A percentile compares a stretch with the other conserved stretches of the same genome.
phyloP scores from a whole-genome alignment of 225 moss, liverwort and hornwort species.

The Marchantia polymorpha region DNA sequence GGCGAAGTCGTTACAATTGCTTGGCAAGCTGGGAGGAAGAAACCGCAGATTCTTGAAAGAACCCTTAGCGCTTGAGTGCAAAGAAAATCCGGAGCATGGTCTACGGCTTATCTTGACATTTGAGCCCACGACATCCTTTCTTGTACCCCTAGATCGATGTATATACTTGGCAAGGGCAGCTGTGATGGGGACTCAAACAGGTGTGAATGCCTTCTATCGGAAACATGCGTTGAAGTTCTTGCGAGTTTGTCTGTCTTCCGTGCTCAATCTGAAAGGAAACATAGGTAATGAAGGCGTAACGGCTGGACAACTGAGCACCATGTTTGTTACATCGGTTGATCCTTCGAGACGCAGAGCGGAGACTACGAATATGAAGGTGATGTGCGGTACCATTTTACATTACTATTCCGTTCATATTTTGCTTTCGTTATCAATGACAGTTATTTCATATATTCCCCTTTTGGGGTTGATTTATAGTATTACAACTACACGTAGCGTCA shows the following conservation, averaged over 20 bases:
- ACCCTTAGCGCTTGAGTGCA: conserved; percentile 90
- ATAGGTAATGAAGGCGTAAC: conserved; percentile 95
- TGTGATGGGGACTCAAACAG: conserved; percentile 83
- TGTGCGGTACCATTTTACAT: background rate
- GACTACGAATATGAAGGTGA: conserved; percentile 92
- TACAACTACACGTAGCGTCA: too few relatives aligned
- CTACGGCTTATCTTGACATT: conserved; percentile 93
- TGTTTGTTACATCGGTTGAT: conserved; percentile 97
- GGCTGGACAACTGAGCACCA: conserved; percentile 97
- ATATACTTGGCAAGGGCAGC: conserved; percentile 95
- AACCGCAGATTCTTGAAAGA: conserved; percentile 97
- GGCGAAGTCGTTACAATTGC: conserved; percentile 86
- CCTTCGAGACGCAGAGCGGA: conserved; percentile 96
- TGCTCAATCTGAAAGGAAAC: conserved; percentile 93
- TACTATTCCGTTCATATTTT: background rate
- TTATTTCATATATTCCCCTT: background rate
- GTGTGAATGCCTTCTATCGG: conserved; percentile 84
- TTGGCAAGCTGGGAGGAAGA: conserved; percentile 97
- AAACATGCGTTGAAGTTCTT: conserved; percentile 97
- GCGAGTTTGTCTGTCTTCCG: conserved; percentile 93
- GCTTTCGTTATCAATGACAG: background rate
- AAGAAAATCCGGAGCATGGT: conserved; percentile 99
- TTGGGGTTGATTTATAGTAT: too few relatives aligned
- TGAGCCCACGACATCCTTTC: conserved; percentile 97
- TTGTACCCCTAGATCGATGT: conserved; percentile 97